Base-by-base conservation (phyloP, 345 rosid genomes). In the Sisymbrium altissimum region DNA sequence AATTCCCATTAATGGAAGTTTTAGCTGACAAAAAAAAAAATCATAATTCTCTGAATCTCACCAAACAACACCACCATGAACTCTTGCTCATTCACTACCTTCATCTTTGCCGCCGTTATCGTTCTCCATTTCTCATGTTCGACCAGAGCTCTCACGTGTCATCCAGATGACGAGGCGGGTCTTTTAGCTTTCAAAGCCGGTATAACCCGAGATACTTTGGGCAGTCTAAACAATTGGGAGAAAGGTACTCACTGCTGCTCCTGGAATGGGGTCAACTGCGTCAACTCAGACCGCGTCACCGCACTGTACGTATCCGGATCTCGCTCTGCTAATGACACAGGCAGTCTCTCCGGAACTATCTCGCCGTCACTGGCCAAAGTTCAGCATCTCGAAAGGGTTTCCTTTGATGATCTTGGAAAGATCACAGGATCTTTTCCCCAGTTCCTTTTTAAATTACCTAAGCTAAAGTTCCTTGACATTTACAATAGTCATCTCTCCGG, bases 401-500 rank as follows among this genome's bases (percentile, higher is more conserved):
- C 3, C 50, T 53, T 67, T 7, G 18, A 14, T 4, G 9, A 15
- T 53, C 50, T 52, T 8, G 8, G 7, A 4, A 67, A 87, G 59
- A 73, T 91, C 49, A 72, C 87, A 30, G 97, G 97, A 15, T 7
- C 54, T 9, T 89, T 89, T 41, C 95, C 97, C 25, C 72, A 63
- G 7, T 19, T 81, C 29, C 6, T 89, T 5, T 80, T 84, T 60
- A 64, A 78, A 38, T 57, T 91, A 14, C 86, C 89, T 13, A 63
- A 84, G 3, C 84, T 89, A 71, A 35, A 41, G 6, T 85, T 0
- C 49, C 59, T 91, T 7, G 82, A 86, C 78, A 66, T 91, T 4
- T 84, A 82, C 13, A 79, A 86, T 80, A 87, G 68, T 82, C 77
- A 38, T 76, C 86, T 89, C 58, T 84, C 88, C 11, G 97, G 97